These are phyloP conservation scores for Capsella bursapastoris DNA, from an alignment of 345 rosid species.

Conservation along the genomic window DNA sequence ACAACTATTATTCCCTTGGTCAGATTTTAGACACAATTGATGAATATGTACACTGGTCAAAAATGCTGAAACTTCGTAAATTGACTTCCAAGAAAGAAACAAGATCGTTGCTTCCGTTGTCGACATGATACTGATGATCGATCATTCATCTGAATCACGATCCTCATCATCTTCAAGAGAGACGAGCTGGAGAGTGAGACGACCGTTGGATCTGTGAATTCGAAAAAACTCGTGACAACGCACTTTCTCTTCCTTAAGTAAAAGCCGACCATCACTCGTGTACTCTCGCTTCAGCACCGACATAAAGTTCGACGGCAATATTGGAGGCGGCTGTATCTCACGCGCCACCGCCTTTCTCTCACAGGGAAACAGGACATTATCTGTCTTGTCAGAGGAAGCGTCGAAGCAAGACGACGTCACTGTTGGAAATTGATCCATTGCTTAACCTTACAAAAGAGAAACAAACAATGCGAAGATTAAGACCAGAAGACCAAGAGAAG, in stretches of 20 bases:
- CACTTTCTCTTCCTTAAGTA: slow-evolving; percentile 2
- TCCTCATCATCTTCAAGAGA: background rate
- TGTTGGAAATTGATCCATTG: too few species aligned
- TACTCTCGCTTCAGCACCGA: slow-evolving; percentile 24
- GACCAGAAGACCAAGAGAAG: too few species aligned
- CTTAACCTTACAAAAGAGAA: too few species aligned
- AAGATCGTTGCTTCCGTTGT: background rate
- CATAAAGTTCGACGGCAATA: background rate
- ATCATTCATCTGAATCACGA: background rate
- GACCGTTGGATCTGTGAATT: slow-evolving; percentile 8
- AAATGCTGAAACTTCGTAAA: background rate
- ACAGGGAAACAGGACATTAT: background rate
- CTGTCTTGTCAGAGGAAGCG: background rate
- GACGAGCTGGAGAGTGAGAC: slow-evolving; percentile 3
- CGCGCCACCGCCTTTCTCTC: background rate
- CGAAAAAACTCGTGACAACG: background rate
- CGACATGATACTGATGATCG: background rate
- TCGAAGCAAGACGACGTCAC: background rate
- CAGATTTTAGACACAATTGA: slow-evolving; percentile 36
- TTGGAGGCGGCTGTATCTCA: background rate
- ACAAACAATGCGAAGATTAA: too few species aligned
- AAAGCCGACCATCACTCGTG: slow-evolving; percentile 22
- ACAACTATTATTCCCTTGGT: slow-evolving; percentile 14
- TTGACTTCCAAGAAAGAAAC: slow-evolving; percentile 1
- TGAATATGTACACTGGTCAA: slow-evolving; percentile 30